Evolutionary conservation across 768 basidiomycete species (phyloP).

Genomic region (Candolleomyces aberdarensis): DNA sequence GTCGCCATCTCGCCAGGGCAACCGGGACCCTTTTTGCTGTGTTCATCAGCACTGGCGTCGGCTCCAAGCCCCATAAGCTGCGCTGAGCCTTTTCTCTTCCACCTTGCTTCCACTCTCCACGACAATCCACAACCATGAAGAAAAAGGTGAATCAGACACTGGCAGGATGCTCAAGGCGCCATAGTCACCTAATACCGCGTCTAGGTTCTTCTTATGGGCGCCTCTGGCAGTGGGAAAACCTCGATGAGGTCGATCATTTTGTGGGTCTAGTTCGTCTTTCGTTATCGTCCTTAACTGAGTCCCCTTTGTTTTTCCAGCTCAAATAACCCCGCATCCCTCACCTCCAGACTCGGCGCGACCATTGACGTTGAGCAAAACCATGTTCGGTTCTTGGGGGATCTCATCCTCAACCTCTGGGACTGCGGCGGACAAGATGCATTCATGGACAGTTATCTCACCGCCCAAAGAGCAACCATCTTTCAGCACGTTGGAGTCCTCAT

Average conservation of each 20-base stretch:
- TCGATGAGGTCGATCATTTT: conserved; percentile 99
- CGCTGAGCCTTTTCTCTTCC: conserved; percentile 12
- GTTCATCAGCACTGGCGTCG: conserved; percentile 8
- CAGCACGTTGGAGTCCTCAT: conserved; percentile 96
- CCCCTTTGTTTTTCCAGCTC: conserved; percentile 50
- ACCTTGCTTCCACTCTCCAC: conserved; percentile 16
- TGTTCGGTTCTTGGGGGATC: conserved; percentile 93
- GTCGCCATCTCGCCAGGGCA: too few species aligned
- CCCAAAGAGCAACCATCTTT: conserved; percentile 93
- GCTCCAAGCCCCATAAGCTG: neutral
- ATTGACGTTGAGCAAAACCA: conserved; percentile 98
- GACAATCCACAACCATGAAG: conserved; percentile 43
- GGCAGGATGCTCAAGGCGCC: neutral
- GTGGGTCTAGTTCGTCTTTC: conserved; percentile 46
- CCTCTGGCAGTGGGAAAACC: conserved; percentile 91
- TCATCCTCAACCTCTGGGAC: conserved; percentile 97
- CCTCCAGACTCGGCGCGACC: conserved; percentile 89
- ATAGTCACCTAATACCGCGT: conserved; percentile 16
- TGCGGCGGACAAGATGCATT: conserved; percentile 98
- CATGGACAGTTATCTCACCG: conserved; percentile 94
- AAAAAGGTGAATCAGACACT: conserved; percentile 46
- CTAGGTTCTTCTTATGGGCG: conserved; percentile 97
- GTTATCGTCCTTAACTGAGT: conserved; percentile 10
- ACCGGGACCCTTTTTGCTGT: neutral
- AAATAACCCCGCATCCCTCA: conserved; percentile 91